Evolutionary conservation across 768 basidiomycete genomes (phyloP).

Genomic region (Collybiopsis confluens): DNA sequence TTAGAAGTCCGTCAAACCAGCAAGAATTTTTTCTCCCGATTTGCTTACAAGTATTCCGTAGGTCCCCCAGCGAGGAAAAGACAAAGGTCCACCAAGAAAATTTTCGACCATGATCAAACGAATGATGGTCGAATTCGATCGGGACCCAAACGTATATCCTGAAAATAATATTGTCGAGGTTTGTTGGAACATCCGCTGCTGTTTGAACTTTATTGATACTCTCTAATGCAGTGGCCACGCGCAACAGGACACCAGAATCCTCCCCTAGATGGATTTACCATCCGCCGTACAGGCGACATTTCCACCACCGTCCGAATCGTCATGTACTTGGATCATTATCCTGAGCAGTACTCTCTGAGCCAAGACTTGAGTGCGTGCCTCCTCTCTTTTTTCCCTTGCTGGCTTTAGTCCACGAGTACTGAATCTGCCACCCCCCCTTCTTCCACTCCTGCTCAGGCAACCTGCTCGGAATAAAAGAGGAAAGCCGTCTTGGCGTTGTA

Average conservation of each 20-base stretch:
- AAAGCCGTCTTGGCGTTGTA: constrained; percentile 75
- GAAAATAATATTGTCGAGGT: constrained; percentile 92
- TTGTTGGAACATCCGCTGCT: neutral
- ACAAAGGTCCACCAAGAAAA: constrained; percentile 62
- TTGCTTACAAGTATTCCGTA: constrained; percentile 20
- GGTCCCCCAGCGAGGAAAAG: constrained; percentile 58
- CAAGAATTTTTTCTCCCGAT: neutral
- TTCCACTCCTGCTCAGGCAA: constrained; percentile 32
- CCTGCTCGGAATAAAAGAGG: constrained; percentile 78
- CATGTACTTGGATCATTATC: constrained; percentile 82
- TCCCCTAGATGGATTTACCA: constrained; percentile 80
- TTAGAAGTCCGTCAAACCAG: constrained; percentile 55
- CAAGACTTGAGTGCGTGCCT: constrained; percentile 63
- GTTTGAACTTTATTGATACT: neutral
- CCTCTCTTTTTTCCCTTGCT: constrained; percentile 1
- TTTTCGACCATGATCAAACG: constrained; percentile 84
- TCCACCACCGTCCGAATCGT: constrained; percentile 77
- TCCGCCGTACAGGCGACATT: constrained; percentile 76
- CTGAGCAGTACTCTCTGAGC: constrained; percentile 79
- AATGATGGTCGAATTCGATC: constrained; percentile 83
- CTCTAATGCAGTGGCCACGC: constrained; percentile 53
- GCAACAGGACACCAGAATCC: constrained; percentile 52
- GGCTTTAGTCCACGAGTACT: no score
- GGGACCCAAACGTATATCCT: constrained; percentile 74
- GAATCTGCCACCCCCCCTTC: no score